A percentile compares a stretch with the other conserved stretches of the same genome.
phyloP scores from a whole-genome alignment of 2,329 filamentous ascomycete species.

The Beauveria medogensis region DNA sequence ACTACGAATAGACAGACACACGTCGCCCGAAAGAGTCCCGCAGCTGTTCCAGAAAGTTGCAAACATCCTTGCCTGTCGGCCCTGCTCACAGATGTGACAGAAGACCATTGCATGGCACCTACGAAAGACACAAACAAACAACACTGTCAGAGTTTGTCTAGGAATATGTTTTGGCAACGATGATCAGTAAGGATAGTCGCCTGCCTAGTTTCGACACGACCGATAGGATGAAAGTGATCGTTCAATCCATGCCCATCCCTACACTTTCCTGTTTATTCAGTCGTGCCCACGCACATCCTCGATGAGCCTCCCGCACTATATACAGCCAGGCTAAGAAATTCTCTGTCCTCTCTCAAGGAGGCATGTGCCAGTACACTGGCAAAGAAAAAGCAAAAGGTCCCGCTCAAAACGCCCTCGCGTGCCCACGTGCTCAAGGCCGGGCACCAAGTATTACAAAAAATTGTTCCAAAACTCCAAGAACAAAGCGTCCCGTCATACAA shows the following conservation, averaged over 20 bases:
- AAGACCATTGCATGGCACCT: too few relatives aligned
- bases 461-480: neutral
- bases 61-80: too few relatives aligned
- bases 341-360: neutral
- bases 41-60: too few relatives aligned
- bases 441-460: constrained; percentile 2
- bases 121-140: neutral
- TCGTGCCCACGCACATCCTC: neutral
- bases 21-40: too few relatives aligned
- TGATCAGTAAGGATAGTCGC: neutral
- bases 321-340: neutral
- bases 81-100: too few relatives aligned
- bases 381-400: neutral
- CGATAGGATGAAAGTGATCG: neutral
- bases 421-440: neutral
- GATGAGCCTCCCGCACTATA: neutral
- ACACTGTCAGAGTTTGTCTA: neutral
- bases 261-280: neutral
- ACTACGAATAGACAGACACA: too few relatives aligned
- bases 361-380: neutral
- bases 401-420: constrained; percentile 6
- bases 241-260: neutral
- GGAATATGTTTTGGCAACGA: neutral
- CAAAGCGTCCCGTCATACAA: neutral
- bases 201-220: neutral